A percentile compares a stretch with the other conserved stretches of the same genome.
Conservation (phyloP, 2,329 filamentous ascomycete species). For the Penicillium janthinellum region DNA sequence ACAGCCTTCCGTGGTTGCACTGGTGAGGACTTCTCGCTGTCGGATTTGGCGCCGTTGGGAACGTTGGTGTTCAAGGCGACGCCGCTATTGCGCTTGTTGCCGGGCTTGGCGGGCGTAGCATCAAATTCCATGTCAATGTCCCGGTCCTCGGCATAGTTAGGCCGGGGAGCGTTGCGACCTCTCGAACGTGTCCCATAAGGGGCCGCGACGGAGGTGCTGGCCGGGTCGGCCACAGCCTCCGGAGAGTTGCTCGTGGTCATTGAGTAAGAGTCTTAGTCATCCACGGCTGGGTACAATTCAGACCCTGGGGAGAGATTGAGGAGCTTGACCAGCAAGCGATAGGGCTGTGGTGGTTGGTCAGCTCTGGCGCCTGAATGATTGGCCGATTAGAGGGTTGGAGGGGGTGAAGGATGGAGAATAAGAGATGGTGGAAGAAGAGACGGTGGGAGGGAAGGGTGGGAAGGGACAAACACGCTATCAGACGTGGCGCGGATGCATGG, state of each 20-base stretch:
- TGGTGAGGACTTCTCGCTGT: conserved; percentile 43
- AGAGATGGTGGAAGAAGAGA: conserved; percentile 1
- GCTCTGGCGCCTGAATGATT: conserved; percentile 5
- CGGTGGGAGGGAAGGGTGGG: conserved; percentile 1
- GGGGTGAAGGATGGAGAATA: neutral
- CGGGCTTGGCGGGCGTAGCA: conserved; percentile 35
- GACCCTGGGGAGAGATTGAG: conserved; percentile 24
- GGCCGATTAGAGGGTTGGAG: neutral
- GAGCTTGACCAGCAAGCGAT: conserved; percentile 7
- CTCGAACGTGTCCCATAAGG: conserved; percentile 92
- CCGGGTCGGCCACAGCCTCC: conserved; percentile 40
- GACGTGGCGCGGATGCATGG: conserved; percentile 24
- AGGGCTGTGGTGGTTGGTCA: conserved; percentile 16
- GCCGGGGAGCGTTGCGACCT: conserved; percentile 78
- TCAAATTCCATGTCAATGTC: conserved; percentile 92
- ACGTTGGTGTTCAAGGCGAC: conserved; percentile 27
- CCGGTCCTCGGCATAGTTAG: conserved; percentile 93
- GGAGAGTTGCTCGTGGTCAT: conserved; percentile 50
- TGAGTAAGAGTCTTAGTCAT: conserved; percentile 43
- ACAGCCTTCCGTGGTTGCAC: conserved; percentile 45
- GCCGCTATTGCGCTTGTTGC: conserved; percentile 34
- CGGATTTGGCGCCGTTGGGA: conserved; percentile 36
- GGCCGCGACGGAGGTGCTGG: conserved; percentile 56
- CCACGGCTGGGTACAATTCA: conserved; percentile 27
- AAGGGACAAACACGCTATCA: conserved; percentile 15